These are phyloP conservation scores for Podila clonocystis DNA, from an alignment of 192 early-diverging fungal genomes.

Conservation along the genomic window DNA sequence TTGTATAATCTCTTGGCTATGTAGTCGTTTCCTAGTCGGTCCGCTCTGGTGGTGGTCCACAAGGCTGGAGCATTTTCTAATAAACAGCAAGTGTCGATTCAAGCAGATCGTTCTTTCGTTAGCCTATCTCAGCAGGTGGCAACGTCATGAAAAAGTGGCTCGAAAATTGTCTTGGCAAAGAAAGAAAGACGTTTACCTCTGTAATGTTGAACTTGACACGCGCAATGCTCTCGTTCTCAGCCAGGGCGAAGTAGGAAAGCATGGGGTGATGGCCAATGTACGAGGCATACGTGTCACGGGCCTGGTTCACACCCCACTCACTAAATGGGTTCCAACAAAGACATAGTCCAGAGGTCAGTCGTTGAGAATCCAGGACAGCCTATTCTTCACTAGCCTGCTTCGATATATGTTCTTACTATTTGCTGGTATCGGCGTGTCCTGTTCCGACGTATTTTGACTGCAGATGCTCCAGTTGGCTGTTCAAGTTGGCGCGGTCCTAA, in stretches of 20 bases:
- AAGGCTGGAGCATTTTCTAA: slow-evolving; percentile 77
- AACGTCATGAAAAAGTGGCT: neutral
- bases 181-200: slow-evolving; percentile 60
- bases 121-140: neutral
- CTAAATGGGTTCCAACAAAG: slow-evolving; percentile 52
- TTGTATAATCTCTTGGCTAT: neutral
- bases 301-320: slow-evolving; percentile 88
- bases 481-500: slow-evolving; percentile 75
- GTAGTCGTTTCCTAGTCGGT: slow-evolving; percentile 36
- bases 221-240: slow-evolving; percentile 87
- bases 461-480: slow-evolving; percentile 85
- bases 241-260: slow-evolving; percentile 82
- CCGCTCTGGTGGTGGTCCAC: slow-evolving; percentile 65
- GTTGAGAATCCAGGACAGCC: too few species aligned
- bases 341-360: too few species aligned
- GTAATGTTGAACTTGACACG: slow-evolving; percentile 78
- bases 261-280: slow-evolving; percentile 83
- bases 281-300: slow-evolving; percentile 84
- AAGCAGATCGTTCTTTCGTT: neutral
- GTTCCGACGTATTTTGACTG: slow-evolving; percentile 92
- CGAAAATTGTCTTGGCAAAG: neutral
- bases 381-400: neutral
- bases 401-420: slow-evolving; percentile 68
- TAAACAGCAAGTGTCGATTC: neutral
- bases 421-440: slow-evolving; percentile 91